phyloP scores from a whole-genome alignment of 2,329 filamentous ascomycete species.

The Venturiaceae sp. region DNA sequence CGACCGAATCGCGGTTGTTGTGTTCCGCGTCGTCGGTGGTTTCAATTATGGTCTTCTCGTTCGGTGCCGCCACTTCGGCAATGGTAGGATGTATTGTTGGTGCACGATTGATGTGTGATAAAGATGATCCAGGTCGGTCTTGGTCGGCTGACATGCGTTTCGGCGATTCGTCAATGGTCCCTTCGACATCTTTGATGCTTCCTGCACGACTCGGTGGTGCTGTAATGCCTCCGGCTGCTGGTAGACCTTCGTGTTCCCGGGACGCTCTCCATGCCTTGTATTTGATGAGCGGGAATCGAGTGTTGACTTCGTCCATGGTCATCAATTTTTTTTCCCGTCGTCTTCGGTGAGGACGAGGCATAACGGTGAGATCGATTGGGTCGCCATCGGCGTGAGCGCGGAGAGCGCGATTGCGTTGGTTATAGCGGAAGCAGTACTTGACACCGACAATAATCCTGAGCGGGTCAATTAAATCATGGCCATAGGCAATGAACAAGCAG shows the following conservation, averaged over 20 bases:
- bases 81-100: constrained; percentile 11
- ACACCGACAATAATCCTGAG: constrained; percentile 96
- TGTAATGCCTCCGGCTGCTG: constrained; percentile 75
- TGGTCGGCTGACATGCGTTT: constrained; percentile 20
- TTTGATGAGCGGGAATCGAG: constrained; percentile 89
- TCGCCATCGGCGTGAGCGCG: constrained; percentile 73
- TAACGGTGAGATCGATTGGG: constrained; percentile 75
- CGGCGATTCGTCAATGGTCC: constrained; percentile 19
- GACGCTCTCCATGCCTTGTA: constrained; percentile 92
- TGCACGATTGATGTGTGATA: constrained; percentile 9
- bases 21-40: constrained; percentile 6
- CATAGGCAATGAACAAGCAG: neutral
- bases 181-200: constrained; percentile 60
- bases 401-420: constrained; percentile 78
- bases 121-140: constrained; percentile 20
- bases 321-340: constrained; percentile 96
- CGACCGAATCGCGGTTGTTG: neutral
- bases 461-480: neutral
- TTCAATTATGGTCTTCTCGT: constrained; percentile 17
- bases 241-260: constrained; percentile 72
- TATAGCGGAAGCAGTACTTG: constrained; percentile 98
- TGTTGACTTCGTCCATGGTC: constrained; percentile 98
- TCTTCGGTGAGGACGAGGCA: constrained; percentile 76
- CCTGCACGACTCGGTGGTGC: constrained; percentile 61
- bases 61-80: constrained; percentile 11